Evolutionary conservation across 805 yeast species (phyloP), one percentile per base, ranked within the genome.

Genomic region (Ogataea nitratoaversa): DNA sequence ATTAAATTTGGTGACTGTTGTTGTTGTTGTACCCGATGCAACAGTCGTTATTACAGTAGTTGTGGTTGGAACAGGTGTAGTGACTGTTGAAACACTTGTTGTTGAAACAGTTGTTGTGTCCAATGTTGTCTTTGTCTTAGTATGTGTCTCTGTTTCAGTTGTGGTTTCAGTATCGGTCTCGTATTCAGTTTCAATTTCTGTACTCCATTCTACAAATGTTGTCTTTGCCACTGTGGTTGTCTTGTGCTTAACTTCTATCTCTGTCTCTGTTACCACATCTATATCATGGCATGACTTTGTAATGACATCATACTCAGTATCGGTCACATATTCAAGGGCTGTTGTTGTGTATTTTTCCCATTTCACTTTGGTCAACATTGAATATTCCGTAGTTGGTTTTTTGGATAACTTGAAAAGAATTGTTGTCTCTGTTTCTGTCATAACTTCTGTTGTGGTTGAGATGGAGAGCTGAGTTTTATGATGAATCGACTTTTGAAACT

Each of bases 351-450:
- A 17, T 40, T 30, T 43, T 17, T 48, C 53, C 49, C 48, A 46
- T 36, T 48, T 45, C 36, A 27, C 37, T 35, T 48, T 47, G n/a
- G 55, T 50, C 24, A 46, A 18, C 18, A 44, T 42, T 29, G 38
- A 40, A 36, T 42, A 38, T 14, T 42, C 33, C 3, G 56, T 52
- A 1, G 56, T 51, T 11, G 53, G 56, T 11, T 32, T 28, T 9
- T 40, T 36, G 1, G 49, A 38, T 14, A 49, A 43, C 20, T 44
- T 48, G 43, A 32, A 51, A 2, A 44, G 51, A 1, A 54, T 51
- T 5, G 56, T 49, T 11, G 53, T 43, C 24, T 52, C 50, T 11
- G 53, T 52, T 35, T 45, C 52, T 13, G 49, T 46, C 6, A 36
- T 45, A 5, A 39, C 38, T 27, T 46, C 46, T 2, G 49, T 44